Conservation (phyloP, 2,329 filamentous ascomycete genomes). For the Nigrospora sphaerica region DNA sequence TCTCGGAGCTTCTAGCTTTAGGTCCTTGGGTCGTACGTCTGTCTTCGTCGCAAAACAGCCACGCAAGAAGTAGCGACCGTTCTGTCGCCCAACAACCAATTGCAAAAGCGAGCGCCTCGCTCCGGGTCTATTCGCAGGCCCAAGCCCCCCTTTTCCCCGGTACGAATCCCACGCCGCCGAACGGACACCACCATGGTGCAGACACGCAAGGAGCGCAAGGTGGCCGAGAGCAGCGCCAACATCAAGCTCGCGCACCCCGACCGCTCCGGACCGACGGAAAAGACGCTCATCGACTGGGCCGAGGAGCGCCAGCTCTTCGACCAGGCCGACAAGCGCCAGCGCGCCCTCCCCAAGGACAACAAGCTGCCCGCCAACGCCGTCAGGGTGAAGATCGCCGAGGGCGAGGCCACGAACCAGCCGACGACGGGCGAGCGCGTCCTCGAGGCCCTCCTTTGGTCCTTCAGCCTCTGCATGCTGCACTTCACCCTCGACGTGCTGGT, state of each 20-base stretch:
- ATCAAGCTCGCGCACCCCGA: constrained; percentile 65
- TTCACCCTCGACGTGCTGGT: constrained; percentile 75
- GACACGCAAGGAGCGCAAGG: constrained; percentile 39
- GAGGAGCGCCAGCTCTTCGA: constrained; percentile 54
- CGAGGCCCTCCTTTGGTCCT: constrained; percentile 50
- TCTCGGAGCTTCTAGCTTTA: too few species aligned
- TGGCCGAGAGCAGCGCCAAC: constrained; percentile 22
- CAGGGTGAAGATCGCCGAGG: constrained; percentile 20
- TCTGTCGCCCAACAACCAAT: too few species aligned
- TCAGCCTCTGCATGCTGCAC: constrained; percentile 63
- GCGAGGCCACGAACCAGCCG: background rate
- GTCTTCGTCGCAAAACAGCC: too few species aligned
- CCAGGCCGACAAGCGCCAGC: constrained; percentile 34
- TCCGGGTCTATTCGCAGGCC: background rate
- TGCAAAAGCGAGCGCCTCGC: too few species aligned
- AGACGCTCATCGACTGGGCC: constrained; percentile 69
- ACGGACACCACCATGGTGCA: constrained; percentile 31
- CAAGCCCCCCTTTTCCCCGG: background rate
- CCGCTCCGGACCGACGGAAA: constrained; percentile 50
- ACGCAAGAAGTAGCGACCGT: too few species aligned
- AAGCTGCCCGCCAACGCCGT: constrained; percentile 19
- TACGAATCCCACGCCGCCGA: background rate
- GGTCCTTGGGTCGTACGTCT: too few species aligned
- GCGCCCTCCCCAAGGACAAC: constrained; percentile 11
- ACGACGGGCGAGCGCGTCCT: constrained; percentile 43